Conservation (phyloP, 108 stramenopile genomes). For the Ochromonas danica region DNA sequence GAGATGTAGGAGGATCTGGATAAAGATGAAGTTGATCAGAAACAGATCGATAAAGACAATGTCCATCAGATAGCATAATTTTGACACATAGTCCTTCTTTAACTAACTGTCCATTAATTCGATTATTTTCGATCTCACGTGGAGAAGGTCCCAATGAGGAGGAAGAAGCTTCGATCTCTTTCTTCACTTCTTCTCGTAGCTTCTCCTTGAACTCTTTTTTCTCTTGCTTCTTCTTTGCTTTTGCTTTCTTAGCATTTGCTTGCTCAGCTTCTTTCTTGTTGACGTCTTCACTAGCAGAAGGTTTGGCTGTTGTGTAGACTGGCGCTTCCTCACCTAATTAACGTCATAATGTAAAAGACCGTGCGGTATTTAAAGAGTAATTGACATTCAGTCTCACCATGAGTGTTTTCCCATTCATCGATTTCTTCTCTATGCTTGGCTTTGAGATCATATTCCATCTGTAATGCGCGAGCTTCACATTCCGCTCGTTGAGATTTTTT, state of each 20-base stretch:
- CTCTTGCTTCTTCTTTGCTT: no score
- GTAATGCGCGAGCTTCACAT: background rate
- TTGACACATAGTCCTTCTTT: slow-evolving; percentile 5
- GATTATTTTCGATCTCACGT: slow-evolving; percentile 3
- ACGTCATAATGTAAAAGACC: no score
- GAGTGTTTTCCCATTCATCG: slow-evolving; percentile 10
- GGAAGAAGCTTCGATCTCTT: no score
- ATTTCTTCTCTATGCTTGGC: slow-evolving; percentile 1
- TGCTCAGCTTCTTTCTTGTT: no score
- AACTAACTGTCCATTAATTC: slow-evolving; percentile 26
- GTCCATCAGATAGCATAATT: slow-evolving; percentile 17
- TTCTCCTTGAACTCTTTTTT: no score
- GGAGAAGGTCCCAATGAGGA: background rate
- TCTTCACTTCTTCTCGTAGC: no score
- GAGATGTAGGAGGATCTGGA: slow-evolving; percentile 6
- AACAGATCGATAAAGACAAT: slow-evolving; percentile 22
- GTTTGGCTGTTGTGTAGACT: no score
- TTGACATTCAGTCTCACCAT: no score
- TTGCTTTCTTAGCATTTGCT: no score
- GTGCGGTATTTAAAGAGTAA: no score
- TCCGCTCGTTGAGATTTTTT: background rate
- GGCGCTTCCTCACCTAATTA: no score
- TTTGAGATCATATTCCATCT: background rate
- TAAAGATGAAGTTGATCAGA: slow-evolving; percentile 30
- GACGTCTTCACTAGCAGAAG: no score